Conservation (phyloP, 305 asterid species). For the Salvia sclarea region DNA sequence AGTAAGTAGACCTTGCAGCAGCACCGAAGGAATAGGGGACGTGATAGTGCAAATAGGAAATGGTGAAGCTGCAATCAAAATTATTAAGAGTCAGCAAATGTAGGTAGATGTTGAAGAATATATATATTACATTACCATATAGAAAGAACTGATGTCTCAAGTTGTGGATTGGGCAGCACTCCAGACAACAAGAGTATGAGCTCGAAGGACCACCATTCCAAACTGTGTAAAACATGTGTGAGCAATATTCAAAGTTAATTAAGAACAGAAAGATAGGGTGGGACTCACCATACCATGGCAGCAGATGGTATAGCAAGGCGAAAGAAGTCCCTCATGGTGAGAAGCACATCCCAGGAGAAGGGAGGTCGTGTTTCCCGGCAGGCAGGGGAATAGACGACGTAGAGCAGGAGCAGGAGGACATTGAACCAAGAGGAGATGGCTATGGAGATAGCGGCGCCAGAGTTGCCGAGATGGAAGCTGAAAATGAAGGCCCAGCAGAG, state of each 20-base stretch:
- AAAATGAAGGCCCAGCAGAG: conserved; percentile 60
- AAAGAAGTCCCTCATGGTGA: conserved; percentile 44
- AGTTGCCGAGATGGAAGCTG: conserved; percentile 44
- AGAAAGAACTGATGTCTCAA: conserved; percentile 65
- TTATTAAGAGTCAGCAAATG: no score
- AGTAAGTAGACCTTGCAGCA: conserved; percentile 69
- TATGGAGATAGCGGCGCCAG: conserved; percentile 59
- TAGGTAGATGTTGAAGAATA: no score
- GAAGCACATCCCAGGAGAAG: conserved; percentile 38
- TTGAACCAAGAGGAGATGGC: conserved; percentile 59
- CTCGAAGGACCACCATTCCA: conserved; percentile 76
- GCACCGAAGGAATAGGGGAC: conserved; percentile 64
- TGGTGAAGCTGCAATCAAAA: conserved; percentile 50
- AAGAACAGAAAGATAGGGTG: no score
- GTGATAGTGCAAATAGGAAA: conserved; percentile 49
- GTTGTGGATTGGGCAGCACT: conserved; percentile 55
- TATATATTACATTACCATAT: no score
- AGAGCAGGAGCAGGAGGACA: conserved; percentile 41
- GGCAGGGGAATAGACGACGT: conserved; percentile 45
- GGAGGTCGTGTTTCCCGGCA: conserved; percentile 45
- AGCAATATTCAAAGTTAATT: no score
- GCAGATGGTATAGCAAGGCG: conserved; percentile 61
- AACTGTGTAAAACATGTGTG: conserved; percentile 42
- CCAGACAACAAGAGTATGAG: conserved; percentile 56
- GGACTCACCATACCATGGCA: conserved; percentile 64